Conservation (phyloP, 2,329 filamentous ascomycete genomes). For the Phialemoniopsis sp. region DNA sequence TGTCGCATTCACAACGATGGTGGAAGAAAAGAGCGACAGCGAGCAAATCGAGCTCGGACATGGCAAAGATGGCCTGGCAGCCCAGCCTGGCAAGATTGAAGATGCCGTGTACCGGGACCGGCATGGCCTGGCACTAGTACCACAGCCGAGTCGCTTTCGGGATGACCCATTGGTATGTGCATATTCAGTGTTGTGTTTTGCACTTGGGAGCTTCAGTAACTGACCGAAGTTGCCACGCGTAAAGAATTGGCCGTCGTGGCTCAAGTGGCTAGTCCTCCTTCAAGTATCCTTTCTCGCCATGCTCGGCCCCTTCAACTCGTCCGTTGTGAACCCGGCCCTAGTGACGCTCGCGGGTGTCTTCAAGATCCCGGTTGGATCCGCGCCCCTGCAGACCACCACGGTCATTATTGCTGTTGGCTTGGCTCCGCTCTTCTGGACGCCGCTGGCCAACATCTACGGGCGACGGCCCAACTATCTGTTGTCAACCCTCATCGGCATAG, state of each 20-base stretch:
- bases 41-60: not conserved
- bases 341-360: constrained; percentile 3
- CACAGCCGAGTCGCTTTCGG: not conserved
- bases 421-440: constrained; percentile 4
- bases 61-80: not conserved
- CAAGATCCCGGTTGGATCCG: constrained; percentile 1
- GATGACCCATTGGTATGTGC: constrained; percentile 3
- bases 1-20: no score
- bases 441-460: constrained; percentile 8
- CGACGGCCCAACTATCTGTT: constrained; percentile 11
- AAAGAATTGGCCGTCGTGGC: constrained; percentile 13
- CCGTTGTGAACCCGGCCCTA: constrained; percentile 6
- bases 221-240: not conserved
- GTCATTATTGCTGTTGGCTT: constrained; percentile 7
- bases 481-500: constrained; percentile 6
- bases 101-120: not conserved
- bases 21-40: constrained; percentile 1
- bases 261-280: constrained; percentile 11
- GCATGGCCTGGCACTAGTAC: constrained; percentile 1
- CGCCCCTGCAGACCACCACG: constrained; percentile 5
- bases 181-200: no score
- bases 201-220: not conserved
- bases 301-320: constrained; percentile 10
- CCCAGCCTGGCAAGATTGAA: not conserved
- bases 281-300: constrained; percentile 11